Evolutionary conservation across 805 yeast genomes (phyloP).

Genomic region (Schwanniomyces polymorphus): DNA sequence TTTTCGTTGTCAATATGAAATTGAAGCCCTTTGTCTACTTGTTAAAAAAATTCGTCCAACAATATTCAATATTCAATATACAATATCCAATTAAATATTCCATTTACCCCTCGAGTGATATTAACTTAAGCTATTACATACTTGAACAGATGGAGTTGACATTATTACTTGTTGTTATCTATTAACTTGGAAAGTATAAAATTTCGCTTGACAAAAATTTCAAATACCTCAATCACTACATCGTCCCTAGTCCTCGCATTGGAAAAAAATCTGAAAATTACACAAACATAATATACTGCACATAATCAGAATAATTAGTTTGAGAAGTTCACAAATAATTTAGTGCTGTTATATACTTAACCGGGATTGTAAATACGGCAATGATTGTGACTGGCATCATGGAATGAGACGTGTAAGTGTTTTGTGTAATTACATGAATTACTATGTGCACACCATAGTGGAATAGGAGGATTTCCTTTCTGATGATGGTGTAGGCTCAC

Average conservation of each 20-base stretch:
- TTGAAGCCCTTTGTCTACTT: not conserved
- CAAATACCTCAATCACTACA: not conserved
- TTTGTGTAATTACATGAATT: not conserved
- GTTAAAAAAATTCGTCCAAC: not conserved
- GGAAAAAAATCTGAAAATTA: conserved; percentile 2
- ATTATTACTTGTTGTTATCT: conserved; percentile 26
- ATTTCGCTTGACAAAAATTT: conserved; percentile 7
- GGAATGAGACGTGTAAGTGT: not conserved
- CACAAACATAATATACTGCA: not conserved
- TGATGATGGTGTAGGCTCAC: not conserved
- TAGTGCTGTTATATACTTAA: not conserved
- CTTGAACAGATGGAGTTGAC: conserved; percentile 89
- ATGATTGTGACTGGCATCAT: not conserved
- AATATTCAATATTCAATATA: not conserved
- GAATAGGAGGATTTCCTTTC: not conserved
- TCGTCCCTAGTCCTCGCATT: not conserved
- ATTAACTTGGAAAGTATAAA: conserved; percentile 7
- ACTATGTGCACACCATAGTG: not conserved
- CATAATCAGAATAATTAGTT: not conserved
- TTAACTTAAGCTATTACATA: conserved; percentile 44
- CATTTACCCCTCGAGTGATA: not conserved
- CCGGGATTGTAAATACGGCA: not conserved
- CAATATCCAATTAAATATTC: not conserved
- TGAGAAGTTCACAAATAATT: not conserved
- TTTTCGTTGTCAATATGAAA: not conserved